These are phyloP conservation scores for Fragaria ananassa DNA, from an alignment of 306 rosid genomes.

Conservation along the genomic window DNA sequence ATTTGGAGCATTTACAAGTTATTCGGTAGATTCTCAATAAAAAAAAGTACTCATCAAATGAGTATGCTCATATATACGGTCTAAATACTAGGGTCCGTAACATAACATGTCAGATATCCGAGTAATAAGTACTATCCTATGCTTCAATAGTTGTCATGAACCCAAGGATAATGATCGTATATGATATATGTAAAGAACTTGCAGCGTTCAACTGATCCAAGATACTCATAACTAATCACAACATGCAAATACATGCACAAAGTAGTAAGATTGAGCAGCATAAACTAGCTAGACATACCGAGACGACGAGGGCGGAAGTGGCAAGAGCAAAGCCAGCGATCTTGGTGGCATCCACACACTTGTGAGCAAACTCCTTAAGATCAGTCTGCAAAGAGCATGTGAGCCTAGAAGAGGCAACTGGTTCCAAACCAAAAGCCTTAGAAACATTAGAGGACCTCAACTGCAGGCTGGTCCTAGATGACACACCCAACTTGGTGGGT, in stretches of 20 bases:
- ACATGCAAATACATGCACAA: neutral
- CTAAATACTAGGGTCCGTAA: neutral
- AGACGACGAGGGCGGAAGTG: conserved; percentile 93
- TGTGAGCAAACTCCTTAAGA: conserved; percentile 65
- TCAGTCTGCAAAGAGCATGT: conserved; percentile 56
- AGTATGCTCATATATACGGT: neutral
- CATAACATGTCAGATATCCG: neutral
- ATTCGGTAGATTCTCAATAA: neutral
- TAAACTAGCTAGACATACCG: conserved; percentile 45
- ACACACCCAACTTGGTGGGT: conserved; percentile 58
- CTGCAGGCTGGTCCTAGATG: conserved; percentile 36
- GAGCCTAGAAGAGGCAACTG: conserved; percentile 33
- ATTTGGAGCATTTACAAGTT: neutral
- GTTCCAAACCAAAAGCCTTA: conserved; percentile 47
- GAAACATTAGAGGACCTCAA: conserved; percentile 54
- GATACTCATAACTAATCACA: neutral
- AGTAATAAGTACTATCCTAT: neutral
- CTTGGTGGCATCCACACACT: conserved; percentile 72
- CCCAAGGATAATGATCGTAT: neutral
- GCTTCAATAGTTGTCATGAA: neutral
- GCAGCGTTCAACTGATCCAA: neutral
- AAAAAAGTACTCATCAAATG: neutral
- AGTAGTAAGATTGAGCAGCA: neutral
- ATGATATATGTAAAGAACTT: neutral
- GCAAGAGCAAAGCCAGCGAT: conserved; percentile 96